Base-by-base conservation (phyloP, 345 rosid genomes). In the Rhizophora mangle region DNA sequence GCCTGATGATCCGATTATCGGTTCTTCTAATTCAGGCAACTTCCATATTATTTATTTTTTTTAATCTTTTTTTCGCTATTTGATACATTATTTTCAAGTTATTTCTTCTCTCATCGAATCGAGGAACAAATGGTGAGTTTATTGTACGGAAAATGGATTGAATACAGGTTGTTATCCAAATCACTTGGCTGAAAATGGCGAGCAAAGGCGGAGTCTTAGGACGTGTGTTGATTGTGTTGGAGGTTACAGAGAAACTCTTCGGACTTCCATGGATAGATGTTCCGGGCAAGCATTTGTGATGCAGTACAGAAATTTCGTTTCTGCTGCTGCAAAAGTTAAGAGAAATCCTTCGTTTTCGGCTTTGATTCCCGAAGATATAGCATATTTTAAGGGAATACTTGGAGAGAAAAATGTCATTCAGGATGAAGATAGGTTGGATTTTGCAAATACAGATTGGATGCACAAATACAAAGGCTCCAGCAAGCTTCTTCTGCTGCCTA, bases 371-470 rank as follows among this genome's bases (percentile, higher is more conserved):
- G 88, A 85, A 39, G 98, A 95, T 34, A 72, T 90, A 57, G 80
- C 84, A 67, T 83, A 81, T 69, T 92, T 95, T 59, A 90, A 76
- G 79, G 78, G 79, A 37, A 64, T 92, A 13, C 57, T 95, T 36
- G 96, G 98, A 54, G 96, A 86, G 20, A 92, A 80, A 68, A 80
- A 84, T 59, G 97, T 88, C 6, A 39, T 92, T 71, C 85, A 87
- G 77, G 98, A 95, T 76, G 91, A 92, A 76, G 93, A 89, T 58
- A 79, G 83, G 64, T 79, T 95, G 56, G 79, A 79, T 72, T 74
- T 82, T 75, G 96, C 85, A 29, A 95, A 90, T 84, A 80, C 83
- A n/a, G 99, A 95, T 82, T 95, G 99, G 99, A 84, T 90, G 97
- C 79, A 77, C 2, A 95, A 92, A 72, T 92, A 88, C 60, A 87